Evolutionary conservation across 441 rosid species (phyloP).

Genomic region (Brassica hybrid): DNA sequence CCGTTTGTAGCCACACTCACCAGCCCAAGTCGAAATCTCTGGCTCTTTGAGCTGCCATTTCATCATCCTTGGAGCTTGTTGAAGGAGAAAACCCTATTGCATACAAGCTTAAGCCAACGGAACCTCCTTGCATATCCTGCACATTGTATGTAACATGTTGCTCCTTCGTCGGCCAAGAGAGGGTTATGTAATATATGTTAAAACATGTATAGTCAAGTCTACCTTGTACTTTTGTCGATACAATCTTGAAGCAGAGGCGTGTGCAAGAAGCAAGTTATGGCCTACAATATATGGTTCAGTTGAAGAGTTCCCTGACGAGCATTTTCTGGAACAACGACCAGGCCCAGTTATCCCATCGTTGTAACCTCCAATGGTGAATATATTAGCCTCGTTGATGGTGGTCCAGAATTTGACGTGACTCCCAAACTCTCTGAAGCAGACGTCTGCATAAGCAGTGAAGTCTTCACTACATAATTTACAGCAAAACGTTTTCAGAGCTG

Average conservation of each 20-base stretch:
- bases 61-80: conserved; percentile 6
- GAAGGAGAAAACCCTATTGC: background rate
- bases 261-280: conserved; percentile 10
- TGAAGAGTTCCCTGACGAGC: background rate
- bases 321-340: conserved; percentile 9
- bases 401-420: conserved; percentile 2
- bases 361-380: background rate
- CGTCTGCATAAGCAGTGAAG: conserved; percentile 8
- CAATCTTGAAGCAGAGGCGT: conserved; percentile 9
- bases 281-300: conserved; percentile 4
- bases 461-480: background rate
- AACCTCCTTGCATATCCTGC: conserved; percentile 2
- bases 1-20: background rate
- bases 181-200: background rate
- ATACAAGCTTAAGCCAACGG: background rate
- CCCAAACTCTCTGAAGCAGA: conserved; percentile 10
- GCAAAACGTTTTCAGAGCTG: background rate
- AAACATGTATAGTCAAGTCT: background rate
- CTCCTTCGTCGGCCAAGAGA: background rate
- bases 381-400: background rate
- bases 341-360: background rate
- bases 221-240: conserved; percentile 8
- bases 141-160: background rate
- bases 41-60: background rate
- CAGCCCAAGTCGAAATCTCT: conserved; percentile 9